Percentiles rank a stretch among this genome's conserved stretches.
Evolutionary conservation across 306 rosid genomes (phyloP).

Genomic region (Prunus mume): DNA sequence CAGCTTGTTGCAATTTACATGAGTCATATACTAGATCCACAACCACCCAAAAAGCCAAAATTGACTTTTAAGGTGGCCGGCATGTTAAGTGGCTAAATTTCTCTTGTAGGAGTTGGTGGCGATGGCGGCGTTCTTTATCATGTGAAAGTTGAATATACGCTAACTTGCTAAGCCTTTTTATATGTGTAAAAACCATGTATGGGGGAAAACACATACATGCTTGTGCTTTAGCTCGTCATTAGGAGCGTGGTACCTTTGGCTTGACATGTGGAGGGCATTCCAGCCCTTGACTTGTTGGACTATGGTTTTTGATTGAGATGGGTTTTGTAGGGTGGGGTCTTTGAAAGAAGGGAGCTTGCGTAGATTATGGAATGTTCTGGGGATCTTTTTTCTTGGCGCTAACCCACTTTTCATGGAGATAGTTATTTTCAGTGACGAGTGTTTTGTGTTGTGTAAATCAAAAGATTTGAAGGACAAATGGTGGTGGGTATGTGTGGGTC

Average conservation of each 20-base stretch:
- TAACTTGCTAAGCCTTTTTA: too few species aligned
- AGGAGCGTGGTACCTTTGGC: not conserved
- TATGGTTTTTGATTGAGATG: not conserved
- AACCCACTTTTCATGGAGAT: not conserved
- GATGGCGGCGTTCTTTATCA: too few species aligned
- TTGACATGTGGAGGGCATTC: slow-evolving; percentile 18
- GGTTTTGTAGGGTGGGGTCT: not conserved
- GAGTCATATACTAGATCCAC: too few species aligned
- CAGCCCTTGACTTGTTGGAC: slow-evolving; percentile 2
- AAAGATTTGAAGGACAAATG: not conserved
- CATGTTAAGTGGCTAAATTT: not conserved
- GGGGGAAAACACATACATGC: not conserved
- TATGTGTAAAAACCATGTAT: not conserved
- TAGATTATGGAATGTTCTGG: not conserved
- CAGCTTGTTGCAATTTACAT: too few species aligned
- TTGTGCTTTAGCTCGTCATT: not conserved
- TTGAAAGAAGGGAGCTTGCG: not conserved
- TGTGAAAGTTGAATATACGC: not conserved
- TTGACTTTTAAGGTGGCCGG: not conserved
- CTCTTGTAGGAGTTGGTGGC: not conserved
- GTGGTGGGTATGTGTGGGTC: not conserved
- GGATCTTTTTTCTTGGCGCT: not conserved
- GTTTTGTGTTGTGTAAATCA: not conserved
- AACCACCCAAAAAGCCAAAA: too few species aligned
- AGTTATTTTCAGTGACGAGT: not conserved